Percentiles rank a stretch among this genome's conserved stretches.
These are phyloP conservation scores for Phalaenopsis equestris DNA, from an alignment of 106 monocot species.

Conservation along the genomic window DNA sequence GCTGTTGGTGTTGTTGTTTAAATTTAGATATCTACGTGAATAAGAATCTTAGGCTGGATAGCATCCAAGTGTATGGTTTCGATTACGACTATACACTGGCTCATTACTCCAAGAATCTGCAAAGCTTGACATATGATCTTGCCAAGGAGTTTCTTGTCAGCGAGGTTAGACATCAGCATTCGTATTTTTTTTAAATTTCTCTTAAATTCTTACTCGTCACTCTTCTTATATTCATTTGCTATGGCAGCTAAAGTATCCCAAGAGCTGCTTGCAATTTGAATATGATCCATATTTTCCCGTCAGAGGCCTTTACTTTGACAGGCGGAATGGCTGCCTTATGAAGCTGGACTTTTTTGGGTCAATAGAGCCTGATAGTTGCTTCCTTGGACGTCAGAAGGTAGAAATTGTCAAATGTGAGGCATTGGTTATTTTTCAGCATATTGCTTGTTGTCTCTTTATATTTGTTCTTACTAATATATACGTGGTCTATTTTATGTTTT, in stretches of 20 bases:
- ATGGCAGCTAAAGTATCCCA: slow-evolving; percentile 81
- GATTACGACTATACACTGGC: slow-evolving; percentile 98
- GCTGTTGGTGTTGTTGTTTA: background rate
- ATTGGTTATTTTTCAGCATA: background rate
- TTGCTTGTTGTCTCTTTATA: background rate
- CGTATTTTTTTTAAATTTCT: background rate
- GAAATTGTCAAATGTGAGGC: background rate
- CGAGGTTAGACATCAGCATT: slow-evolving; percentile 40
- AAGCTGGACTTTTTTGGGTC: slow-evolving; percentile 99
- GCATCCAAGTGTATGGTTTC: slow-evolving; percentile 87
- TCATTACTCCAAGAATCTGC: slow-evolving; percentile 72
- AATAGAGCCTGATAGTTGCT: slow-evolving; percentile 91
- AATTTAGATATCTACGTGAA: slow-evolving; percentile 83
- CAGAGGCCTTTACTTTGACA: slow-evolving; percentile 89
- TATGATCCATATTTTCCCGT: slow-evolving; percentile 86
- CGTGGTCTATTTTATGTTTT: background rate
- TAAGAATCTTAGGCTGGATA: slow-evolving; percentile 76
- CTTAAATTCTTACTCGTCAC: background rate
- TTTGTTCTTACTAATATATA: background rate
- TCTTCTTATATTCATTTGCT: background rate
- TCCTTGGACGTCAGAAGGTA: slow-evolving; percentile 83
- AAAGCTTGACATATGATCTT: slow-evolving; percentile 75
- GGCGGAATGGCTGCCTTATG: slow-evolving; percentile 75
- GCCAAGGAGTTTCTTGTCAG: slow-evolving; percentile 80
- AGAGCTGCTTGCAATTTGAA: slow-evolving; percentile 69